These are phyloP conservation scores for Cryptococcus depauperatus DNA, from an alignment of 1,284 basidiomycete genomes.

Conservation along the genomic window DNA sequence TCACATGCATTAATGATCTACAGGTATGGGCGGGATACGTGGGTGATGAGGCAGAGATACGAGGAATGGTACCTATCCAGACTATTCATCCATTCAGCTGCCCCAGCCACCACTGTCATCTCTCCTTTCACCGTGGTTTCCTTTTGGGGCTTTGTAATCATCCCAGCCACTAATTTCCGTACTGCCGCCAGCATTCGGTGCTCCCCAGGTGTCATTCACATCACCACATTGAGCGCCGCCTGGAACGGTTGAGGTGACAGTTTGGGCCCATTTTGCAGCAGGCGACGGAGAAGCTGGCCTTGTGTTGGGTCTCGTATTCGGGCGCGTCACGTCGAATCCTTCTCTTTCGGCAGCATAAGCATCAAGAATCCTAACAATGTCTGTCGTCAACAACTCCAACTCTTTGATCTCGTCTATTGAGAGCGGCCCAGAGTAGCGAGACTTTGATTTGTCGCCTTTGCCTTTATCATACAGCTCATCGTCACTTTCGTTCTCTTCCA, in stretches of 20 bases:
- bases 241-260: background rate
- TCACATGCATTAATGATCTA: no score
- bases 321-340: conserved; percentile 7
- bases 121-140: background rate
- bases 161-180: no score
- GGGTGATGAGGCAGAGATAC: no score
- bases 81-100: background rate
- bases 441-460: conserved; percentile 1
- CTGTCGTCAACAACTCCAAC: conserved; percentile 62
- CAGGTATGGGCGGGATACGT: no score
- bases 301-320: conserved; percentile 5
- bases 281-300: background rate
- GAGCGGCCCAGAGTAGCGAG: conserved; percentile 45
- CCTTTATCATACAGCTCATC: conserved; percentile 51
- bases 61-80: background rate
- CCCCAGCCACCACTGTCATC: background rate
- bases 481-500: conserved; percentile 48
- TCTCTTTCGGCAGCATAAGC: conserved; percentile 38
- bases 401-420: conserved; percentile 61
- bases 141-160: background rate
- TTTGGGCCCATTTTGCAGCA: background rate
- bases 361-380: conserved; percentile 60
- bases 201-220: background rate
- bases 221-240: background rate
- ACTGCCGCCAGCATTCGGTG: background rate